These are phyloP conservation scores for Fusarium oligoseptatum DNA, from an alignment of 2,329 filamentous ascomycete genomes.

Conservation along the genomic window DNA sequence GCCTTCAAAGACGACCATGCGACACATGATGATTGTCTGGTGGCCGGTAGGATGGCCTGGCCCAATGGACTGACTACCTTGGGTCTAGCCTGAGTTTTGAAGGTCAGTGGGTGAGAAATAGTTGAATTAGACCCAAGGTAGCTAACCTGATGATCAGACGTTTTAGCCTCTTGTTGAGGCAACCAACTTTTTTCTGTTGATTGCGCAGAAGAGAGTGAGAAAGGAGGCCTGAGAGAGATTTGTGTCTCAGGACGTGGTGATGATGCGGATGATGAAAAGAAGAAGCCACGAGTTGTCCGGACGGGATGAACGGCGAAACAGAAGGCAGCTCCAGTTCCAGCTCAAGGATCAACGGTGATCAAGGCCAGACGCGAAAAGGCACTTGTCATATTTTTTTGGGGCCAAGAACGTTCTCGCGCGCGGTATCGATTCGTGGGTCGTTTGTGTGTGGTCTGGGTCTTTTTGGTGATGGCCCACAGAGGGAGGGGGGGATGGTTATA, in stretches of 20 bases:
- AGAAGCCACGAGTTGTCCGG: not conserved
- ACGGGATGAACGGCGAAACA: not conserved
- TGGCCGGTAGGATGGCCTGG: not conserved
- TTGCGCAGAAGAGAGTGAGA: not conserved
- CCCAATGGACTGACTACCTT: not conserved
- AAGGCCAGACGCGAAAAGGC: not conserved
- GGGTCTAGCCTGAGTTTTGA: not conserved
- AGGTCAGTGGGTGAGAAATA: not conserved
- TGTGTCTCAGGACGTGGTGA: conserved; percentile 5
- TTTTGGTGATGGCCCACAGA: not conserved
- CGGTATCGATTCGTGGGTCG: not conserved
- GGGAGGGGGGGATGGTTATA: not conserved
- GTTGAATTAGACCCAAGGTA: not conserved
- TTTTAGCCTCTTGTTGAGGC: not conserved
- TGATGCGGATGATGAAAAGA: not conserved
- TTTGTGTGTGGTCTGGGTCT: not conserved
- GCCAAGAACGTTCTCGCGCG: not conserved
- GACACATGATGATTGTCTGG: conserved; percentile 60
- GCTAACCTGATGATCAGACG: not conserved
- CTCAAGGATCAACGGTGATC: not conserved
- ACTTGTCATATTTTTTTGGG: conserved; percentile 12
- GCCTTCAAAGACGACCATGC: conserved; percentile 60
- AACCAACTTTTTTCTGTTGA: not conserved
- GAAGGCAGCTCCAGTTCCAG: not conserved
- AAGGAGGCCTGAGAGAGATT: not conserved